Conservation (phyloP, 306 rosid genomes). For the Quercus agrifolia region DNA sequence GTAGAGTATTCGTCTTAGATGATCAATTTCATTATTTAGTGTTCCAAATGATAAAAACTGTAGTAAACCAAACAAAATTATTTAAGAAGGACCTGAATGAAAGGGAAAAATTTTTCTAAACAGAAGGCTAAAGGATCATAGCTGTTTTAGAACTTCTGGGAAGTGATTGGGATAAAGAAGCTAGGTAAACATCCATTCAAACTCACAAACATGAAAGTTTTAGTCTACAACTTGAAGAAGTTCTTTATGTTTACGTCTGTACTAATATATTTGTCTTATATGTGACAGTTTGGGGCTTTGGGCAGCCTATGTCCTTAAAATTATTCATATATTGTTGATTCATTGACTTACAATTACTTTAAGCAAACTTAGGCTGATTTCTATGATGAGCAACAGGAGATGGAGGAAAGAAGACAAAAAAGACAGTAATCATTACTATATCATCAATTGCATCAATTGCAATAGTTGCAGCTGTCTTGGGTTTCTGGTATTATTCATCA, state of each 20-base stretch:
- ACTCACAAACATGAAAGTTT: too few species aligned
- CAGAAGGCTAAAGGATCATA: too few species aligned
- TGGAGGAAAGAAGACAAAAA: background rate
- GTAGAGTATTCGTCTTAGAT: too few species aligned
- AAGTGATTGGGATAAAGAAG: too few species aligned
- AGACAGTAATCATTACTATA: background rate
- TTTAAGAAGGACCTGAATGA: too few species aligned
- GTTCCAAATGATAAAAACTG: too few species aligned
- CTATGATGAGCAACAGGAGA: background rate
- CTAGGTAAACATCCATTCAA: background rate
- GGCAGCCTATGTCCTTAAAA: background rate
- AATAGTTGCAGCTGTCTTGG: slow-evolving; percentile 1
- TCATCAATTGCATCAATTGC: background rate
- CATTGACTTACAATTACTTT: background rate
- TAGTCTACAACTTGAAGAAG: too few species aligned
- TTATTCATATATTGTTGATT: background rate
- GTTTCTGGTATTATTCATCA: background rate
- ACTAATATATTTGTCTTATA: background rate
- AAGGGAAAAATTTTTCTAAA: too few species aligned
- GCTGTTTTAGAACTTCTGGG: too few species aligned
- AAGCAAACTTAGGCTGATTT: background rate
- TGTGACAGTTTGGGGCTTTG: background rate
- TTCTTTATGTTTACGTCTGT: background rate
- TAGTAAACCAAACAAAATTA: too few species aligned
- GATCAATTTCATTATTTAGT: too few species aligned